Conservation (phyloP, 2,329 filamentous ascomycete genomes). For the Nothopassalora personata region DNA sequence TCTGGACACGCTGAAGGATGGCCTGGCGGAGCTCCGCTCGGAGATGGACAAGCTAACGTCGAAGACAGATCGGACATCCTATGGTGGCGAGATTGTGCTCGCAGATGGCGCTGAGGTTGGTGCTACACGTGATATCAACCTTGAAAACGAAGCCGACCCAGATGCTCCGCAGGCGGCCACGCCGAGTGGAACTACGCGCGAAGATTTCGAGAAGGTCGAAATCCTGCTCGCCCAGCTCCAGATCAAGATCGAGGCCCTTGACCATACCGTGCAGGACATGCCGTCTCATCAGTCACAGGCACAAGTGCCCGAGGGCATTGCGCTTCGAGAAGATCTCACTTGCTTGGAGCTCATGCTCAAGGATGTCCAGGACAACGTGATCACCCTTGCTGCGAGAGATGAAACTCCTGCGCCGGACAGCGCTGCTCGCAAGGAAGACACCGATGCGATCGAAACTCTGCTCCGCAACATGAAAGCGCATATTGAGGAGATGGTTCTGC, state of each 20-base stretch:
- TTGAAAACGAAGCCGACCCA: slow-evolving; percentile 38
- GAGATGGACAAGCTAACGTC: slow-evolving; percentile 78
- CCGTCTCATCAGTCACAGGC: slow-evolving; percentile 39
- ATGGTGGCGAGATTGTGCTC: slow-evolving; percentile 53
- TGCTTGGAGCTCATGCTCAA: slow-evolving; percentile 43
- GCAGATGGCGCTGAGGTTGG: slow-evolving; percentile 49
- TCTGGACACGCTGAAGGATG: slow-evolving; percentile 78
- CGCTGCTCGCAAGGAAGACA: slow-evolving; percentile 70
- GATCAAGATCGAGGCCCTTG: slow-evolving; percentile 76
- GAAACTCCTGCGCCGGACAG: slow-evolving; percentile 40
- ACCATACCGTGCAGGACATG: slow-evolving; percentile 47
- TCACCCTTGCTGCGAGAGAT: slow-evolving; percentile 44
- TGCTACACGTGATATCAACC: slow-evolving; percentile 29
- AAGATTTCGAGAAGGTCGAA: slow-evolving; percentile 82
- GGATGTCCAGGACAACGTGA: slow-evolving; percentile 58
- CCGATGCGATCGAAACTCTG: slow-evolving; percentile 84
- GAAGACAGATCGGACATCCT: slow-evolving; percentile 38
- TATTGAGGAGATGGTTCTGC: slow-evolving; percentile 68
- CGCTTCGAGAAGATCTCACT: slow-evolving; percentile 51
- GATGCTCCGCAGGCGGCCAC: slow-evolving; percentile 13
- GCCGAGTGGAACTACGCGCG: slow-evolving; percentile 50
- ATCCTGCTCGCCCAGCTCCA: slow-evolving; percentile 74
- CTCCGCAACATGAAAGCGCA: slow-evolving; percentile 83
- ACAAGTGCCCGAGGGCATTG: slow-evolving; percentile 31
- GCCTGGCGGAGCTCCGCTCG: slow-evolving; percentile 65